Evolutionary conservation across 306 rosid species (phyloP), one percentile per base, ranked within the genome.

Genomic region (Clitoria ternatea): DNA sequence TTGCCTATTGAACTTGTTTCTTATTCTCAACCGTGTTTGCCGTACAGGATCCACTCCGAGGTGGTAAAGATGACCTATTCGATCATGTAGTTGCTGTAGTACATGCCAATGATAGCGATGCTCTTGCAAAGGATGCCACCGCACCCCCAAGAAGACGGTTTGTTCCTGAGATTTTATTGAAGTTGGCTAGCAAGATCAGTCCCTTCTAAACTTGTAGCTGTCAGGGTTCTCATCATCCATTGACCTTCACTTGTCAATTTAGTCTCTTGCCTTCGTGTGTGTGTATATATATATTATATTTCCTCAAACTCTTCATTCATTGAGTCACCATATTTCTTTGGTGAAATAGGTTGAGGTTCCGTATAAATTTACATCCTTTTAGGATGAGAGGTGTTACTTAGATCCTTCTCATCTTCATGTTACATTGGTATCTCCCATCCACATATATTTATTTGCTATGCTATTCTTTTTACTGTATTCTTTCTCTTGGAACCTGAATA

Each of bases 21-120:
- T 29, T 70, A 57, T 55, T 61, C 10, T 56, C 48, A 53, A 40
- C 44, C 63, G 56, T 75, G n/a, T n/a, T n/a, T n/a, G 61, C 43
- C 72, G 47, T 61, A 20, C 88, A 95, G 99, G 99, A 95, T 85
- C 99, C 99, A 19, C 73, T 95, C 12, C 86, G 97, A 74, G 99
- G 99, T 8, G 99, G 99, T 36, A 85, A 76, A 73, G 94, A 94
- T 35, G 95, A 81, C 52, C 73, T 87, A 75, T 91, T 94, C 70
- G 97, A 94, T 39, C 83, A 82, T 19, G 9, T 83, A 56, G 81
- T 94, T 81, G 52, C 92, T 32, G 49, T 82, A 10, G 70, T 94
- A 72, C 99, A 94, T 76, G 80, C 91, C 4, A 64, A 73, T 53
- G 99, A 91, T 43, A 72, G 74, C 35, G 99, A 86, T 52, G 92